Conservation (phyloP, 1,284 basidiomycete genomes). For the Rugosomyces carneus region DNA sequence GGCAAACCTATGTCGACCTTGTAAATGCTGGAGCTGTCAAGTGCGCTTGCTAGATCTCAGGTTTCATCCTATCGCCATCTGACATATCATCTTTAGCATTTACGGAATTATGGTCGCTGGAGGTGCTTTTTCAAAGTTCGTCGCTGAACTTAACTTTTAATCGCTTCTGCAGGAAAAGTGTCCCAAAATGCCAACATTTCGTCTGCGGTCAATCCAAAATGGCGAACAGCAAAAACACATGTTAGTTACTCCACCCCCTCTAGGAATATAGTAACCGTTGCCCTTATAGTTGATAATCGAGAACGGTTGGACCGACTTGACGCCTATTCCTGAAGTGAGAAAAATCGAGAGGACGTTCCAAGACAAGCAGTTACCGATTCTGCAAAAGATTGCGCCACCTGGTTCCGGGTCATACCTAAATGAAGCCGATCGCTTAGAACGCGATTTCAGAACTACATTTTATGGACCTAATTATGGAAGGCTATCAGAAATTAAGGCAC, state of each 20-base stretch:
- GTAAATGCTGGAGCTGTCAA: conserved; percentile 17
- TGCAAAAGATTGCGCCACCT: conserved; percentile 5
- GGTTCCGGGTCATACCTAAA: conserved; percentile 22
- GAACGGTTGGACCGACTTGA: conserved; percentile 11
- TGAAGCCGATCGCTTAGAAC: conserved; percentile 25
- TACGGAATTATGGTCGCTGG: conserved; percentile 18
- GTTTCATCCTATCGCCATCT: not conserved
- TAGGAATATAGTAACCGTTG: not conserved
- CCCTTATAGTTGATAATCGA: conserved; percentile 10
- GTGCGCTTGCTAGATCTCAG: conserved; percentile 2
- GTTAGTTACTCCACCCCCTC: conserved; percentile 14
- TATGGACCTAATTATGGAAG: conserved; percentile 26
- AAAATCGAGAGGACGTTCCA: conserved; percentile 2
- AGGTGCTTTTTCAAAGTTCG: conserved; percentile 17
- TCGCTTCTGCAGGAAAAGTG: conserved; percentile 19
- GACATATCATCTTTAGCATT: conserved; percentile 10
- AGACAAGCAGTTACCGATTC: conserved; percentile 6
- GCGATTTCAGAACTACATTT: conserved; percentile 24
- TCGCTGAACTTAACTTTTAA: not conserved
- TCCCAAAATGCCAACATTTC: conserved; percentile 23
- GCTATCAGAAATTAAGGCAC: conserved; percentile 22
- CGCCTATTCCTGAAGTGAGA: conserved; percentile 11
- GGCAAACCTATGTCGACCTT: conserved; percentile 22
- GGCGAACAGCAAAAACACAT: conserved; percentile 29
- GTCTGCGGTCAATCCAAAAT: conserved; percentile 25